A percentile compares a stretch with the other conserved stretches of the same genome.
phyloP scores from a whole-genome alignment of 2,329 filamentous ascomycete species.

The Lanzia echinophila region DNA sequence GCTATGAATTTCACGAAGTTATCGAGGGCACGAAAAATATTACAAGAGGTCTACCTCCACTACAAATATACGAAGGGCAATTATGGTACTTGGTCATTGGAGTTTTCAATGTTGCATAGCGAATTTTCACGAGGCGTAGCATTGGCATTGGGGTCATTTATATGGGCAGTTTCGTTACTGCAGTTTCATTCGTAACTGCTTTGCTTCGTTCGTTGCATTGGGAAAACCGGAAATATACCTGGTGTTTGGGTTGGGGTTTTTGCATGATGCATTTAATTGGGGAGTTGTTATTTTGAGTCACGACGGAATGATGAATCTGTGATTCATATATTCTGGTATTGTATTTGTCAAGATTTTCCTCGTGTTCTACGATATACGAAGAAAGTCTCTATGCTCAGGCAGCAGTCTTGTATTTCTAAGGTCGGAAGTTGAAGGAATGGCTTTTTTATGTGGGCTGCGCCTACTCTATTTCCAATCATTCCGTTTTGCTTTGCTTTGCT shows the following conservation, averaged over 20 bases:
- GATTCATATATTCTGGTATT: conserved; percentile 14
- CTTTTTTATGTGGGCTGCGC: conserved; percentile 1
- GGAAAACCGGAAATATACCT: conserved; percentile 28
- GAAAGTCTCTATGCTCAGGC: conserved; percentile 26
- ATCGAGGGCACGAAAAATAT: conserved; percentile 28
- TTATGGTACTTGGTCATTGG: conserved; percentile 19
- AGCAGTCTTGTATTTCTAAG: conserved; percentile 19
- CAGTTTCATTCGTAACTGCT: conserved; percentile 11
- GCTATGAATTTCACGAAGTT: conserved; percentile 27
- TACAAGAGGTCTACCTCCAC: conserved; percentile 10
- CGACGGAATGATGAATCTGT: conserved; percentile 19
- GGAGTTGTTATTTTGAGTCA: conserved; percentile 11
- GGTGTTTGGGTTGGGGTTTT: conserved; percentile 24
- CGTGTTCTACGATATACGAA: conserved; percentile 11
- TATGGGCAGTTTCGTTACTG: conserved; percentile 15
- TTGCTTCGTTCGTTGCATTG: conserved; percentile 21
- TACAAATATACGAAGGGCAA: conserved; percentile 10
- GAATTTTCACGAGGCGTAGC: conserved; percentile 6
- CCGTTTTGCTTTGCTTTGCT: not conserved
- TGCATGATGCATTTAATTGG: conserved; percentile 7
- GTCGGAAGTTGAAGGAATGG: conserved; percentile 4
- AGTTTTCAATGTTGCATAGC: conserved; percentile 26
- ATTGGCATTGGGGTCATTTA: conserved; percentile 1
- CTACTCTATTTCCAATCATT: not conserved
- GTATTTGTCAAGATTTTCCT: conserved; percentile 5